Percentiles rank a stretch among this genome's conserved stretches.
These are phyloP conservation scores for Boletus rubroflammeus DNA, from an alignment of 768 basidiomycete genomes.

Conservation along the genomic window DNA sequence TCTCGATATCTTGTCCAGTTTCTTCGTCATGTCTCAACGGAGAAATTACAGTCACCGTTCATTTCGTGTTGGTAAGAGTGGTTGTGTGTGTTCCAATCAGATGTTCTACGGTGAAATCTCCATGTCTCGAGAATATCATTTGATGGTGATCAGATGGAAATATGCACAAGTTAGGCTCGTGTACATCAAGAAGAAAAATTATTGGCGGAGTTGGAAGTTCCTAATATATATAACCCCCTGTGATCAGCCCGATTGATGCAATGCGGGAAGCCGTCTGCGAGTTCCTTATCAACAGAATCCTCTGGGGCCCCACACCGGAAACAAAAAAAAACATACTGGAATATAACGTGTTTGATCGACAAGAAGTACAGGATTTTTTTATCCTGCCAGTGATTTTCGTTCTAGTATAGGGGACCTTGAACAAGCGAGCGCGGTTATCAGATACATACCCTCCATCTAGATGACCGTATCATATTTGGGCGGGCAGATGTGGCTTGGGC, in stretches of 20 bases:
- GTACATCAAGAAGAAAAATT: too few relatives aligned
- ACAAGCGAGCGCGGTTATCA: not conserved
- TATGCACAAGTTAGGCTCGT: not conserved
- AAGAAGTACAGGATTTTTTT: not conserved
- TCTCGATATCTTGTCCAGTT: slow-evolving; percentile 3
- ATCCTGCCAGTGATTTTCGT: not conserved
- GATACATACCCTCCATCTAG: too few relatives aligned
- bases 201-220: not conserved
- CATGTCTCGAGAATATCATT: not conserved
- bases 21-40: slow-evolving; percentile 1
- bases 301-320: not conserved
- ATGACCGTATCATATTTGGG: too few relatives aligned
- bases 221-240: not conserved
- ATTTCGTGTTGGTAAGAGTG: not conserved
- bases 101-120: not conserved
- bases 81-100: too few relatives aligned
- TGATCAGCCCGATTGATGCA: not conserved
- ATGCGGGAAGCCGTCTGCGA: not conserved
- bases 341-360: not conserved
- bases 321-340: not conserved
- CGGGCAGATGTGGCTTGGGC: too few relatives aligned
- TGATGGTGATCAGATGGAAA: not conserved
- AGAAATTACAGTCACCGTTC: not conserved
- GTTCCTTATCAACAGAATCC: not conserved
- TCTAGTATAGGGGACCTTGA: not conserved